Evolutionary conservation across 139 green algal genomes (phyloP).

Genomic region (Chlorella ohadii): DNA sequence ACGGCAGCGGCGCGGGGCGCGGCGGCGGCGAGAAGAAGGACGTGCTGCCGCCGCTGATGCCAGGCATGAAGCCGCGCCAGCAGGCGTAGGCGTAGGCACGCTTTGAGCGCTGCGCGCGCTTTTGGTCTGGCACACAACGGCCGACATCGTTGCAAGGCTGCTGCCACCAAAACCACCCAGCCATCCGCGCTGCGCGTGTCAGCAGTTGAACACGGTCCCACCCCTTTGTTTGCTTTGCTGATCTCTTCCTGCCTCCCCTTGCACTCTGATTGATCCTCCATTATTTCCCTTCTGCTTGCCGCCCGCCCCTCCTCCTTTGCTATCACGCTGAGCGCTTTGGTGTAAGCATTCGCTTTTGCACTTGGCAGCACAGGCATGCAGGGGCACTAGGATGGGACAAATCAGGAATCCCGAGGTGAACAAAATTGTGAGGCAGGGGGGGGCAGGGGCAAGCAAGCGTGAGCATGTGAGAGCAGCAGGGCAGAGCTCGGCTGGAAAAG

Average conservation of each 20-base stretch:
- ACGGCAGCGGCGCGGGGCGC: conserved; percentile 78
- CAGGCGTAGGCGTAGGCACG: conserved; percentile 40
- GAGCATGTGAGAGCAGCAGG: background rate
- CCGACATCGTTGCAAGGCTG: too few relatives aligned
- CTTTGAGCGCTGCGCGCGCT: too few relatives aligned
- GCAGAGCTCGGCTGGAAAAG: background rate
- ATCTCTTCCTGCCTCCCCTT: too few relatives aligned
- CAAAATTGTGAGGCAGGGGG: background rate
- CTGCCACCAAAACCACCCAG: too few relatives aligned
- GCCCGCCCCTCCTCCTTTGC: background rate
- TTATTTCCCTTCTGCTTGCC: background rate
- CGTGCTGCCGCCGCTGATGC: conserved; percentile 91
- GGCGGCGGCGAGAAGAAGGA: conserved; percentile 82
- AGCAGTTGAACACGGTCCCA: background rate
- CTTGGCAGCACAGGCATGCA: background rate
- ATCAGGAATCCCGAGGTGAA: too few relatives aligned
- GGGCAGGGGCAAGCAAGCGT: background rate
- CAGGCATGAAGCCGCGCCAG: conserved; percentile 79
- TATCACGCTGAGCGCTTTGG: background rate
- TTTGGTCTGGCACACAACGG: too few relatives aligned
- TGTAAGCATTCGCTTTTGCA: background rate
- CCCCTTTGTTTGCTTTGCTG: too few relatives aligned
- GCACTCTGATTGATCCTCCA: too few relatives aligned
- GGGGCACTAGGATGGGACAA: too few relatives aligned
- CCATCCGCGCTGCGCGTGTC: too few relatives aligned